Evolutionary conservation across 2,329 filamentous ascomycete genomes (phyloP).

Genomic region (Sporothrix schenckii): DNA sequence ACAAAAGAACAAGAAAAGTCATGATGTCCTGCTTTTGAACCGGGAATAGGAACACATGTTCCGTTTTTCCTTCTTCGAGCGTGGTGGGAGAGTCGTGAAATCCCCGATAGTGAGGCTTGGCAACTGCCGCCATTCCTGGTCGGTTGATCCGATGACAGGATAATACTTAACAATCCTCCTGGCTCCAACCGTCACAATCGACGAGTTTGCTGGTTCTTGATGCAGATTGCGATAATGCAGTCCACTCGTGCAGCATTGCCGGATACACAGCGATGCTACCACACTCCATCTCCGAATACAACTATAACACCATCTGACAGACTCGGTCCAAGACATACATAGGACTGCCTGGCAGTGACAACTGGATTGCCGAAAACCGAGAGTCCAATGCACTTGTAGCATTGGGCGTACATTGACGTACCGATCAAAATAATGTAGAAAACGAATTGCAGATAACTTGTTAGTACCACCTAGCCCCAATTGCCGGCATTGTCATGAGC

Average conservation of each 20-base stretch:
- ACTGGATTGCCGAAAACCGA: background rate
- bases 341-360: background rate
- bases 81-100: background rate
- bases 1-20: background rate
- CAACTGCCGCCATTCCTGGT: conserved; percentile 21
- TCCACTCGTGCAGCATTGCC: background rate
- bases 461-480: background rate
- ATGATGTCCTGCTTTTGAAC: background rate
- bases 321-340: conserved; percentile 18
- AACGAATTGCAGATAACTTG: background rate
- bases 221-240: background rate
- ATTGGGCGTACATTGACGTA: conserved; percentile 5
- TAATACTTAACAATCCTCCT: background rate
- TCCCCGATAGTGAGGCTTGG: background rate
- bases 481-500: conserved; percentile 7
- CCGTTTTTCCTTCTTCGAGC: background rate
- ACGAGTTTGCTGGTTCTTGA: background rate
- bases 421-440: background rate
- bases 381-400: background rate
- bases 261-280: background rate
- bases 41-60: conserved; percentile 3
- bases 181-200: background rate
- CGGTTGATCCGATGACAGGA: background rate
- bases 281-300: background rate
- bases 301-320: background rate